Conservation (phyloP, 2,329 filamentous ascomycete genomes). For the Hypoxylon sp. region DNA sequence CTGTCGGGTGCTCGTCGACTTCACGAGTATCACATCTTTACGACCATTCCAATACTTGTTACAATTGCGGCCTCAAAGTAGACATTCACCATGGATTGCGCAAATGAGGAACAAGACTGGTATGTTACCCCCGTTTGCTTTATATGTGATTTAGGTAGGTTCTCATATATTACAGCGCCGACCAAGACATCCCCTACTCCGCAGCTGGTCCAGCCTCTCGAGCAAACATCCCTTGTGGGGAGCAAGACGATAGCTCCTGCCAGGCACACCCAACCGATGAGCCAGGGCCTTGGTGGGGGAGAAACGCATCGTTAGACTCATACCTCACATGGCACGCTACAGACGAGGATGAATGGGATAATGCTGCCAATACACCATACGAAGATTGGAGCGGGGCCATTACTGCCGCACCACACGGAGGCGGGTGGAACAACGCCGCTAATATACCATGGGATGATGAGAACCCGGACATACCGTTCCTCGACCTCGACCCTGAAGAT, state of each 20-base stretch:
- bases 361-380: not conserved
- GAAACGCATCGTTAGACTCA: not conserved
- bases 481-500: not conserved
- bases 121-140: not conserved
- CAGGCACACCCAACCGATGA: not conserved
- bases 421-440: not conserved
- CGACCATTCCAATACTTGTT: not conserved
- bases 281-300: not conserved
- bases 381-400: not conserved
- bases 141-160: not conserved
- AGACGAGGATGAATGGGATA: not conserved
- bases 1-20: not conserved
- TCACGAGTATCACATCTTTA: not conserved
- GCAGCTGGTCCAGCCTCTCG: not conserved
- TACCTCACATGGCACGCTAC: not conserved
- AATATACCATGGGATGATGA: not conserved
- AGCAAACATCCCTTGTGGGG: not conserved
- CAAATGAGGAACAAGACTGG: not conserved
- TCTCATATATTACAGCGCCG: not conserved
- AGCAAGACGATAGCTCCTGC: not conserved
- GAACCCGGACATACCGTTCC: not conserved
- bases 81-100: not conserved
- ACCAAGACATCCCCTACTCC: not conserved
- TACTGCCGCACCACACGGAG: not conserved
- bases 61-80: not conserved